Base-by-base conservation (phyloP, 2,329 filamentous ascomycete genomes). In the Kalmusia sp. region DNA sequence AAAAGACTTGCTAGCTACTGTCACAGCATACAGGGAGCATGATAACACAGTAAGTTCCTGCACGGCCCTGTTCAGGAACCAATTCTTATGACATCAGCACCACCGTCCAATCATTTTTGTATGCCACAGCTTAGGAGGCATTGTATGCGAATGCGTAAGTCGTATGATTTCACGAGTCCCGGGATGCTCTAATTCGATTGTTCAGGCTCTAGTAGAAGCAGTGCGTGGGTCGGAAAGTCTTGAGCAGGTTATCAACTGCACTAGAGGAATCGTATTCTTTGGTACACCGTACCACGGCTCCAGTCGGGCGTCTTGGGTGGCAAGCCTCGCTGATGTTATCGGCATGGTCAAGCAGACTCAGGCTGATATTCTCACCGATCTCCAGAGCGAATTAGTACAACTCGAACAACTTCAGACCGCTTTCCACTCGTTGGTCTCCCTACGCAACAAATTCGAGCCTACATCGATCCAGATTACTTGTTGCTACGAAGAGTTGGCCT, bases 251-350 rank as follows among this genome's bases (percentile, higher is more conserved):
- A 49, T 68, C 37, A 21, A 44, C 8, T 70, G 49, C 21, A 76
- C 69, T 0, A 44, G 47, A 6, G 73, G 68, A 11, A 65, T 75
- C 17, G 49, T 66, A 5, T 76, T 76, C 57, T 61, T 76, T 25
- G 74, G 75, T 4, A 76, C 75, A 33, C 72, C 71, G 0, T 71
- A 77, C 48, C 57, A 66, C 19, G 73, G 72, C 0, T 57, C 66
- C 2, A 64, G 67, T 9, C 60, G 74, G 0, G 62, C 66, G 15
- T 15, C 46, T 28, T 73, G 67, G 68, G 69, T 69, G 14, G 62
- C 67, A 54, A 41, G 45, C n/a, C 49, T 68, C 4, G 62, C 64
- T 12, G 52, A 47, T n/a, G 48, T 41, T 3, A 57, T 77, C 1
- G 70, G 71, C 1, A 4, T 74, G 2, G n/a, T 72, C 14, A 75